Conservation (phyloP, 2,329 filamentous ascomycete species). For the Verruconis gallopava region DNA sequence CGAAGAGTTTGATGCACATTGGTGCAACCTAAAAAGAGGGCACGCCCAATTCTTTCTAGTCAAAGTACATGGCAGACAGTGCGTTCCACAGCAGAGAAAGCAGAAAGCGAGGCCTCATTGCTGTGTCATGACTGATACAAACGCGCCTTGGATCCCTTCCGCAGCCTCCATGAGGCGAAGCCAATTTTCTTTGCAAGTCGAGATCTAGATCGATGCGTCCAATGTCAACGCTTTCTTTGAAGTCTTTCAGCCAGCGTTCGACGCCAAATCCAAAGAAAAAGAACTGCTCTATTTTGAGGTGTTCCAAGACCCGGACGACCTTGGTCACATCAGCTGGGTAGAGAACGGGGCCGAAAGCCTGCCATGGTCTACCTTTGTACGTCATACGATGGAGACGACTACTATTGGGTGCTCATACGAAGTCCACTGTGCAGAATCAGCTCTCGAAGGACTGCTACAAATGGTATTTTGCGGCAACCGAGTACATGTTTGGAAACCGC, state of each 20-base stretch:
- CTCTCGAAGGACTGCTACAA: not conserved
- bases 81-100: too few species aligned
- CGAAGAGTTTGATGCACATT: too few species aligned
- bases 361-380: not conserved
- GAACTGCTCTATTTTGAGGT: constrained; percentile 4
- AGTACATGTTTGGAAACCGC: constrained; percentile 2
- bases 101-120: too few species aligned
- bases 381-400: not conserved
- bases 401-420: too few species aligned
- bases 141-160: not conserved
- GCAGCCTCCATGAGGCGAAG: not conserved
- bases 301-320: not conserved
- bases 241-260: not conserved
- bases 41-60: too few species aligned
- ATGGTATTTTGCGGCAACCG: not conserved
- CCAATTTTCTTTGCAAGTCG: not conserved
- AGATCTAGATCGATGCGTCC: not conserved
- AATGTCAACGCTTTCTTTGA: not conserved
- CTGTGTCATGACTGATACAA: not conserved
- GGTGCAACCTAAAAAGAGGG: too few species aligned
- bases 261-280: not conserved
- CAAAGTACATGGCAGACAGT: too few species aligned
- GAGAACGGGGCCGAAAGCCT: not conserved
- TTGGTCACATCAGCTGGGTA: not conserved
- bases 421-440: not conserved